Base-by-base conservation (phyloP, 106 monocot genomes). In the Gastrodia elata region DNA sequence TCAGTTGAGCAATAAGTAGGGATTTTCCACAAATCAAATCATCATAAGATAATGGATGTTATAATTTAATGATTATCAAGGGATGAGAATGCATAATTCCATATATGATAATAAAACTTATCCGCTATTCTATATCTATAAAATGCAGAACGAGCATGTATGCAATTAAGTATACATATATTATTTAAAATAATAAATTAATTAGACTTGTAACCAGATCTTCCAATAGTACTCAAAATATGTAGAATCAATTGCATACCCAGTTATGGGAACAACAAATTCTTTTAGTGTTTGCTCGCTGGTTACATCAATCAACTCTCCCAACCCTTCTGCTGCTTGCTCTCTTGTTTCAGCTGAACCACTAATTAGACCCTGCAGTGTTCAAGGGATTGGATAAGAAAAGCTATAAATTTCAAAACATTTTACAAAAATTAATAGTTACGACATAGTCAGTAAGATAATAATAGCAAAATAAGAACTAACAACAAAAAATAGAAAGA, bases 261-360 rank as follows among this genome's bases (percentile, higher is more conserved):
- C 97, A 41, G 97, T 98, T 77, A 98, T 91, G 34, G 93, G 90
- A 81, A 98, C 85, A 81, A 98, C 97, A 82, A 98, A 93, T 36
- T 93, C 88, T 80, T 80, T 93, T 22, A 98, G 74, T 20, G 97
- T 93, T 83, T 88, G 73, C 68, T 93, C 97, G 68, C 97, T 93
- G 43, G 93, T 98, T 18, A 98, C 85, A 82, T 93, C 90, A 83
- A 93, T 91, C 57, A 98, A 78, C 83, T 98, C 97, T 13, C 97
- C 97, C 36, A 98, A 78, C 16, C 97, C 97, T 71, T 83, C 77
- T 37, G 97, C 97, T 68, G 97, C 97, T 80, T 88, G 97, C 46
- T 98, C 97, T 70, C 88, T 83, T 72, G 83, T 88, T 83, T 98
- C 97, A 65, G 90, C 90, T 43, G 90, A 88, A 67, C 97, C 97